A percentile compares a stretch with the other conserved stretches of the same genome.
Evolutionary conservation across 345 rosid species (phyloP).

Genomic region (Hibiscus syriacus): DNA sequence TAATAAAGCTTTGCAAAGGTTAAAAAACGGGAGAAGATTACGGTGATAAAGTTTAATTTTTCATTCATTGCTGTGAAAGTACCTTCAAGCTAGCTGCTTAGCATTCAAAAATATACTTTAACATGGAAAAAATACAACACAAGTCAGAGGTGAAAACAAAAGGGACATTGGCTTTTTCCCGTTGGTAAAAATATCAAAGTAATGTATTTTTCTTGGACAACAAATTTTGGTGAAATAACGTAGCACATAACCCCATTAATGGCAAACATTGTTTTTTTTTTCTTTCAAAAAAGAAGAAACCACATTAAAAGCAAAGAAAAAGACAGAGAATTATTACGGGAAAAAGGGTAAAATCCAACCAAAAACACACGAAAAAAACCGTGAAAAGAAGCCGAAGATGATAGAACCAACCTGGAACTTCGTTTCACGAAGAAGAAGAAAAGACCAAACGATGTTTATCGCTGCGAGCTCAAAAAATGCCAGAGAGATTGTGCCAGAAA

Average conservation of each 20-base stretch:
- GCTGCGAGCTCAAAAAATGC: background rate
- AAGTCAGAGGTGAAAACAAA: too few relatives aligned
- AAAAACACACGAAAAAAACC: background rate
- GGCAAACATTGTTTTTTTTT: background rate
- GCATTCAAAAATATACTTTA: too few relatives aligned
- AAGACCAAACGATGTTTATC: too few relatives aligned
- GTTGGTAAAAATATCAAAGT: background rate
- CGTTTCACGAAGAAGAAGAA: background rate
- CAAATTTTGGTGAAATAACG: too few relatives aligned
- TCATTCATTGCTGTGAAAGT: too few relatives aligned
- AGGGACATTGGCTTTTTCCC: too few relatives aligned
- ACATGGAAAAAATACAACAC: too few relatives aligned
- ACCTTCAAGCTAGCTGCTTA: too few relatives aligned
- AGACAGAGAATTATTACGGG: background rate
- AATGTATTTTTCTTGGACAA: too few relatives aligned
- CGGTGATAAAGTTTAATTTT: background rate
- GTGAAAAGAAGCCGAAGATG: background rate
- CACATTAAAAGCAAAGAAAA: background rate
- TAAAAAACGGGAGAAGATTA: too few relatives aligned
- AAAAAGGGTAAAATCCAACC: background rate
- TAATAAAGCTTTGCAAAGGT: background rate
- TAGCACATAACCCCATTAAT: too few relatives aligned
- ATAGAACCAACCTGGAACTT: background rate
- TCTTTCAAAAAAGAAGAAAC: conserved; percentile 19
- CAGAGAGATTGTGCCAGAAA: background rate